phyloP scores from a whole-genome alignment of 2,329 filamentous ascomycete genomes.

The Coniochaeta sp. region DNA sequence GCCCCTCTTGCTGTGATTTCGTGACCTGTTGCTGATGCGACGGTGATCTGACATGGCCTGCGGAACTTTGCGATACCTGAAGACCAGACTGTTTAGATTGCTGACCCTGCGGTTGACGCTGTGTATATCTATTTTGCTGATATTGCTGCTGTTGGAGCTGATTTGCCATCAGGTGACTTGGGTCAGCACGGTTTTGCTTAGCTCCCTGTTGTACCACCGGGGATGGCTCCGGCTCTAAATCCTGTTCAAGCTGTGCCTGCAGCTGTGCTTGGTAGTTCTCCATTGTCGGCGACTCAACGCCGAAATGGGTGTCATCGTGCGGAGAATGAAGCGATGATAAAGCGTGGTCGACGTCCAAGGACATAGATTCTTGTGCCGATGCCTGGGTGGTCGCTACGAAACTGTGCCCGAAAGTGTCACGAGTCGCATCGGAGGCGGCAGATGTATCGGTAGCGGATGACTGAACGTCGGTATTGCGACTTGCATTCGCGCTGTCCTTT shows the following conservation, averaged over 20 bases:
- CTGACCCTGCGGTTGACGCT: slow-evolving; percentile 9
- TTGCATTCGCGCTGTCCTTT: neutral
- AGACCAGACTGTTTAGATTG: slow-evolving; percentile 4
- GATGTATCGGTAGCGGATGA: slow-evolving; percentile 6
- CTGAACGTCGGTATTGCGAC: neutral
- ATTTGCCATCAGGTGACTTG: slow-evolving; percentile 7
- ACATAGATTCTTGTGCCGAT: slow-evolving; percentile 4
- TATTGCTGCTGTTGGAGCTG: slow-evolving; percentile 11
- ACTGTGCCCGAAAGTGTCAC: slow-evolving; percentile 1
- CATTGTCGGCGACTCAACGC: slow-evolving; percentile 16
- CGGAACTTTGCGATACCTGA: slow-evolving; percentile 7
- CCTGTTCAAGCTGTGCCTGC: slow-evolving; percentile 18
- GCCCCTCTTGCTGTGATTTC: slow-evolving; percentile 11
- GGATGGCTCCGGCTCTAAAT: slow-evolving; percentile 10
- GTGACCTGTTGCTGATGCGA: slow-evolving; percentile 11
- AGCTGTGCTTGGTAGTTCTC: slow-evolving; percentile 20
- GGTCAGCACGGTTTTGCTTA: slow-evolving; percentile 9
- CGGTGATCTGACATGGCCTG: slow-evolving; percentile 11
- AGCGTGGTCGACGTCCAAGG: slow-evolving; percentile 7
- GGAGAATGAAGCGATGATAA: slow-evolving; percentile 12
- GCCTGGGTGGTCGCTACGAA: neutral
- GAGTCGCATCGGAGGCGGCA: neutral
- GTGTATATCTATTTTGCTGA: slow-evolving; percentile 13
- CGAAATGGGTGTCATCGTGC: slow-evolving; percentile 14
- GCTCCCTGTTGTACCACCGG: neutral